Evolutionary conservation across 805 yeast species (phyloP).

Genomic region (Lachancea fermentati): DNA sequence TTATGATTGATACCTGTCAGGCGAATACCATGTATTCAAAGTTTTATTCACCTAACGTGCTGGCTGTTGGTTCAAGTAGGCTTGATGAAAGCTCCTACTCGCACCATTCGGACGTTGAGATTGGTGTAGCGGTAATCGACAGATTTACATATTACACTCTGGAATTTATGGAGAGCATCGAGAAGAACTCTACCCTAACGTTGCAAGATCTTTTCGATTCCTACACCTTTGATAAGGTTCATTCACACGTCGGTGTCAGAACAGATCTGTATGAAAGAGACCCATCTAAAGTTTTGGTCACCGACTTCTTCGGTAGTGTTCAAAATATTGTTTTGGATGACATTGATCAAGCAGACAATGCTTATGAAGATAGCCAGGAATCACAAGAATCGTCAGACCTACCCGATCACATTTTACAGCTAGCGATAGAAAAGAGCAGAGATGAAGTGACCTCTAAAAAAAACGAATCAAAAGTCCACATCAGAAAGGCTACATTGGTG

Average conservation of each 20-base stretch:
- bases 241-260: slow-evolving; percentile 90
- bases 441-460: neutral
- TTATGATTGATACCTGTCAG: slow-evolving; percentile 98
- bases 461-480: neutral
- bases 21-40: slow-evolving; percentile 96
- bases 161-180: slow-evolving; percentile 79
- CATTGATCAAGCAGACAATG: slow-evolving; percentile 24
- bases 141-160: slow-evolving; percentile 89
- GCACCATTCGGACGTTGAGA: slow-evolving; percentile 90
- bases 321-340: slow-evolving; percentile 70
- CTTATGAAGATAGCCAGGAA: neutral
- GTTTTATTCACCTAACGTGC: slow-evolving; percentile 84
- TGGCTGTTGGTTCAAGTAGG: slow-evolving; percentile 89
- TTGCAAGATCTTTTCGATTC: slow-evolving; percentile 79
- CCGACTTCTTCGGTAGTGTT: slow-evolving; percentile 92
- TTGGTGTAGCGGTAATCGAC: slow-evolving; percentile 97
- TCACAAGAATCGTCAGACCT: slow-evolving; percentile 7
- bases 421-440: slow-evolving; percentile 14
- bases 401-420: slow-evolving; percentile 12
- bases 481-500: slow-evolving; percentile 1
- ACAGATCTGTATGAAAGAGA: slow-evolving; percentile 70
- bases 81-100: slow-evolving; percentile 88
- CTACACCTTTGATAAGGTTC: slow-evolving; percentile 79
- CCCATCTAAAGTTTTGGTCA: slow-evolving; percentile 57
- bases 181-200: slow-evolving; percentile 67